A percentile compares a stretch with the other conserved stretches of the same genome.
Conservation (phyloP, 805 yeast species). For the Saturnispora bothae region DNA sequence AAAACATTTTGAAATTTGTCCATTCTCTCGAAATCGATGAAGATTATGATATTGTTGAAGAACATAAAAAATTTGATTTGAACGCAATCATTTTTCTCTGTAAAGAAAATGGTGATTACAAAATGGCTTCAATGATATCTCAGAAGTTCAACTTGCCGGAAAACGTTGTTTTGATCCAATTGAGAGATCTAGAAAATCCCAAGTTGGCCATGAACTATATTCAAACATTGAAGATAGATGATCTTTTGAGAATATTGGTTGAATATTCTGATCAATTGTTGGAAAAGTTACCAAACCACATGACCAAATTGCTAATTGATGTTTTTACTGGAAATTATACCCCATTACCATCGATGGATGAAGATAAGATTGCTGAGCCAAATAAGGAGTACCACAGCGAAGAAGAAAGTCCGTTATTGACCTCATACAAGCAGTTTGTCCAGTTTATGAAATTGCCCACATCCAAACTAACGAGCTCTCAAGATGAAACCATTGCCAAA, state of each 20-base stretch:
- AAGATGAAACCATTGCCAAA: conserved; percentile 6
- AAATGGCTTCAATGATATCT: conserved; percentile 61
- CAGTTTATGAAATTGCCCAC: conserved; percentile 21
- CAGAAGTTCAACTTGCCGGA: conserved; percentile 63
- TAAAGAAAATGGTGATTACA: conserved; percentile 57
- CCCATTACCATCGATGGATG: conserved; percentile 28
- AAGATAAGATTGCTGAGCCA: conserved; percentile 9
- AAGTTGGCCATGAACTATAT: conserved; percentile 54
- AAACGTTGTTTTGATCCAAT: conserved; percentile 62
- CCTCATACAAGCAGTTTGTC: conserved; percentile 38
- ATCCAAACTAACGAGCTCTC: conserved; percentile 4
- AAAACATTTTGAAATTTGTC: conserved; percentile 49
- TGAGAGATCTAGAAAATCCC: conserved; percentile 55
- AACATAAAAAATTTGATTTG: conserved; percentile 46
- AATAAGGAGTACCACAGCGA: conserved; percentile 2
- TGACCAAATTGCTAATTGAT: conserved; percentile 72
- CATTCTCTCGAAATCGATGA: conserved; percentile 27
- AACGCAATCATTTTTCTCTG: conserved; percentile 58
- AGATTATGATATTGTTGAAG: conserved; percentile 27
- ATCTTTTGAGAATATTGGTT: conserved; percentile 54
- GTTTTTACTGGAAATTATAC: conserved; percentile 80
- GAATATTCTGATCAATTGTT: conserved; percentile 48
- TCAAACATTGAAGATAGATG: conserved; percentile 61
- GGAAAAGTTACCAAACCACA: conserved; percentile 62
- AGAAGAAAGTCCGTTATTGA: conserved; percentile 38